Percentiles rank a stretch among this genome's conserved stretches.
Evolutionary conservation across 306 rosid species (phyloP).

Genomic region (Vachellia pachyceras): DNA sequence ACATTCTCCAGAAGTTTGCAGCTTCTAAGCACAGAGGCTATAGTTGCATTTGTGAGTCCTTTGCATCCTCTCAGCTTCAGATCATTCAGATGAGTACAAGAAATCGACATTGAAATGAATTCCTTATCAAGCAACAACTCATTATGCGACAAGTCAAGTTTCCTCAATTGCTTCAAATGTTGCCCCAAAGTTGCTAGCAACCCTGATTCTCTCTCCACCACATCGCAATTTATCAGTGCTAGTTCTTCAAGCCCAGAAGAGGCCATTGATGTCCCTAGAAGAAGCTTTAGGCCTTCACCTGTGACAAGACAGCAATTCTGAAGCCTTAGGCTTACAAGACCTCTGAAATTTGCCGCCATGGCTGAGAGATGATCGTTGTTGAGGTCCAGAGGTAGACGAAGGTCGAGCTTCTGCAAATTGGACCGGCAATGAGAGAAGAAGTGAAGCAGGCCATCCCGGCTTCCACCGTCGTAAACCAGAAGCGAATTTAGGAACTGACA

Average conservation of each 20-base stretch:
- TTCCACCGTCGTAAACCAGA: slow-evolving; percentile 85
- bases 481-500: slow-evolving; percentile 62
- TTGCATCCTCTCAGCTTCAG: slow-evolving; percentile 80
- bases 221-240: slow-evolving; percentile 81
- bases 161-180: slow-evolving; percentile 66
- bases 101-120: slow-evolving; percentile 66
- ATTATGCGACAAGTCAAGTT: slow-evolving; percentile 76
- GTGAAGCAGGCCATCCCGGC: slow-evolving; percentile 65
- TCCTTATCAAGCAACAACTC: slow-evolving; percentile 82
- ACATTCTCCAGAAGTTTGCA: slow-evolving; percentile 68
- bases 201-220: slow-evolving; percentile 83
- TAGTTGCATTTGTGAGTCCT: slow-evolving; percentile 50
- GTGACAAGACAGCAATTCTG: slow-evolving; percentile 84
- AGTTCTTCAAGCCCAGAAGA: slow-evolving; percentile 68
- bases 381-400: slow-evolving; percentile 90
- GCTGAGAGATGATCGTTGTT: slow-evolving; percentile 67
- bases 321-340: slow-evolving; percentile 61
- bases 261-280: slow-evolving; percentile 46
- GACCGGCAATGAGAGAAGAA: slow-evolving; percentile 52
- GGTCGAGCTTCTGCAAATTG: slow-evolving; percentile 59
- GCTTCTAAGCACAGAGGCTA: slow-evolving; percentile 55
- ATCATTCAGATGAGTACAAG: slow-evolving; percentile 63
- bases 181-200: slow-evolving; percentile 85
- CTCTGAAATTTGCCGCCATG: slow-evolving; percentile 50
- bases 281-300: slow-evolving; percentile 77